Evolutionary conservation across 2,329 filamentous ascomycete species (phyloP), one percentile per base, ranked within the genome.

Genomic region (Colletotrichum musae): DNA sequence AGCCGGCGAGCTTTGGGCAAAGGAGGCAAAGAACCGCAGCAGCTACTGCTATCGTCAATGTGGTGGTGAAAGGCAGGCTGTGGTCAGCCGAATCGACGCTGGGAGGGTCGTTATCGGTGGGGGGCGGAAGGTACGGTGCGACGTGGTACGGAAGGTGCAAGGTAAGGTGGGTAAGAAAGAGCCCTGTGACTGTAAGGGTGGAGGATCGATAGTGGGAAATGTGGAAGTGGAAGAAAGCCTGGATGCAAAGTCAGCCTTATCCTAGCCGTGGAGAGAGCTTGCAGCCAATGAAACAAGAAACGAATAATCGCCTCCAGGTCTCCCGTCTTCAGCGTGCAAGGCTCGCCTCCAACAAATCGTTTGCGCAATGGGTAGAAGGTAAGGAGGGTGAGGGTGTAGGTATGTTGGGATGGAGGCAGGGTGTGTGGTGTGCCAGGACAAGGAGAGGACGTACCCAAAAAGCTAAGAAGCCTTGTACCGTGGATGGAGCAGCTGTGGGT

Each of bases 401-500:
- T 36, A 36, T 36, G 32, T 64, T 50, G 60, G 32, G 54, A 60
- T 41, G 57, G 54, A 28, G 57, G 28, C 48, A 32, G 24, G 45
- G 18, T 53, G 52, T 18, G 41, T 47, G 39, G 41, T 24, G 21
- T 24, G 21, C 32, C 26, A 24, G 24, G 41, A 66, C 50, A 21
- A 24, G 24, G 41, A 66, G 43, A 21, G 24, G 28, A 59, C 43
- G 62, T 66, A 69, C 66, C 54, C 54, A 10, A 50, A 21, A 50
- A 54, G 62, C 66, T 69, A 69, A 69, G 50, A 69, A 69, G 50
- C 50, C 50, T 43, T 28, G 41, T 28, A 58, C 47, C 32, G 32
- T 62, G 2, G 18, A 28, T 52, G 26, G 53, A 58, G 65, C 61
- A 58, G 65, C 61, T 52, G 24, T 39, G 60, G 24, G 36, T 36